Percentiles rank a stretch among this genome's conserved stretches.
Evolutionary conservation across 1,284 basidiomycete genomes (phyloP).

Genomic region (Pulveroboletus sp.): DNA sequence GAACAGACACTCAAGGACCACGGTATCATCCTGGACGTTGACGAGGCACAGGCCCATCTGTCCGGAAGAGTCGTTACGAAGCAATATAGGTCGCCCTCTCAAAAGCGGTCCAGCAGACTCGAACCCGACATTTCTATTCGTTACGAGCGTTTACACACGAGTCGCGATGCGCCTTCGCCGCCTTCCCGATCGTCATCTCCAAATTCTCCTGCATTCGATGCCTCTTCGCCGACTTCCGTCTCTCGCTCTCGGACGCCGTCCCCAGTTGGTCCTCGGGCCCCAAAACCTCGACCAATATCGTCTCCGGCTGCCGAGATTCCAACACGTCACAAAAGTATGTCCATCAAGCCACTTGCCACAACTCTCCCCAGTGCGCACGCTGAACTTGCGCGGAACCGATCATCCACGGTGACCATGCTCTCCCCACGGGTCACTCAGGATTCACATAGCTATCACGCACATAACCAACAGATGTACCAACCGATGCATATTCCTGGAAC

Average conservation of each 20-base stretch:
- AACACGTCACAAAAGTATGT: constrained; percentile 37
- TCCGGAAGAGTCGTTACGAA: constrained; percentile 46
- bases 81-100: constrained; percentile 47
- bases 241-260: constrained; percentile 48
- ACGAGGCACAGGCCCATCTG: constrained; percentile 30
- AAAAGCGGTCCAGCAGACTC: constrained; percentile 22
- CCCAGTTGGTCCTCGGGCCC: constrained; percentile 49
- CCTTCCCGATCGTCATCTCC: constrained; percentile 40
- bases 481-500: constrained; percentile 33
- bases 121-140: constrained; percentile 14
- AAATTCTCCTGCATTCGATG: constrained; percentile 25
- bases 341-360: constrained; percentile 27
- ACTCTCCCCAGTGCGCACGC: constrained; percentile 21
- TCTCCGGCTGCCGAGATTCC: constrained; percentile 33
- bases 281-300: constrained; percentile 39
- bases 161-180: constrained; percentile 26
- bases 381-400: constrained; percentile 29
- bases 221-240: constrained; percentile 23
- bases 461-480: constrained; percentile 38
- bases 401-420: constrained; percentile 34
- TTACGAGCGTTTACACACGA: constrained; percentile 16
- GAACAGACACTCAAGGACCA: constrained; percentile 72
- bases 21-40: constrained; percentile 48
- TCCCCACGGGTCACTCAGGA: constrained; percentile 34
- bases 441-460: constrained; percentile 37